Percentiles rank a stretch among this genome's conserved stretches.
phyloP scores from a whole-genome alignment of 768 basidiomycete genomes.

The Serendipita indica region DNA sequence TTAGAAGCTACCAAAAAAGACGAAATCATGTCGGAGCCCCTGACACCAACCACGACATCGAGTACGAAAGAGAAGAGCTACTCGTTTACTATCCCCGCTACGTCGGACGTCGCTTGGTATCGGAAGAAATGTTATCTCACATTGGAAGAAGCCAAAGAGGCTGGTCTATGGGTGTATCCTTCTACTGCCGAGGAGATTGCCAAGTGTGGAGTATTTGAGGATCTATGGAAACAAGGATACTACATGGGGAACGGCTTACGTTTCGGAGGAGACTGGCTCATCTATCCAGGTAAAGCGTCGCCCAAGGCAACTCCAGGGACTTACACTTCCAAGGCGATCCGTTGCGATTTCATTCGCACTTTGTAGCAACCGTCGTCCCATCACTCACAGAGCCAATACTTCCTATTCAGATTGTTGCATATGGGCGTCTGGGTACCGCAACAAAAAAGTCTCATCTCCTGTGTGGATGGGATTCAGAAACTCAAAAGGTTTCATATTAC shows the following conservation, averaged over 20 bases:
- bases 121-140: conserved; percentile 33
- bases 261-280: conserved; percentile 92
- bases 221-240: conserved; percentile 68
- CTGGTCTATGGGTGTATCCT: conserved; percentile 69
- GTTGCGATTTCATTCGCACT: conserved; percentile 92
- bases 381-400: conserved; percentile 42
- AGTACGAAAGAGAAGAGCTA: not conserved
- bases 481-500: conserved; percentile 50
- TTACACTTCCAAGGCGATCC: conserved; percentile 54
- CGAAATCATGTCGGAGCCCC: not conserved
- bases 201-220: conserved; percentile 62
- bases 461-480: conserved; percentile 72
- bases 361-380: conserved; percentile 67
- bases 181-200: conserved; percentile 49
- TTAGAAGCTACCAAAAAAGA: not conserved
- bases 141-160: conserved; percentile 43
- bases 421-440: conserved; percentile 87
- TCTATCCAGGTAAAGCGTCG: conserved; percentile 69
- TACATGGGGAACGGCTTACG: conserved; percentile 83
- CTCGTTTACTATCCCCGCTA: conserved; percentile 38
- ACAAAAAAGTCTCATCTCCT: conserved; percentile 93
- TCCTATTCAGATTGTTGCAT: conserved; percentile 92
- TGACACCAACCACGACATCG: not conserved
- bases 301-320: not conserved
- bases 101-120: conserved; percentile 65